Conservation (phyloP, 495 filamentous ascomycete species). For the Trichoderma virens region DNA sequence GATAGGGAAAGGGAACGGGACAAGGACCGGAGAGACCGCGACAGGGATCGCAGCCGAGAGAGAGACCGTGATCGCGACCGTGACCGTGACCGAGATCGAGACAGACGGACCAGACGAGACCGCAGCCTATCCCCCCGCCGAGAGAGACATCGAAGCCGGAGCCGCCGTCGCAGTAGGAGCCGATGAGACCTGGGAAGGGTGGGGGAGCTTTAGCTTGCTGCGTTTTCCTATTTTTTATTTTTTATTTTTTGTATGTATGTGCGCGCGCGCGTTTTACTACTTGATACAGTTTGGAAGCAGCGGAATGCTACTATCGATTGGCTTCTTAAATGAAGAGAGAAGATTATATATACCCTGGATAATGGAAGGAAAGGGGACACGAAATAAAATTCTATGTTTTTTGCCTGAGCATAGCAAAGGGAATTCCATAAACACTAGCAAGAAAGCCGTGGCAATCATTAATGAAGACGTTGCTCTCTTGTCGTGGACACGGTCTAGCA, state of each 20-base stretch:
- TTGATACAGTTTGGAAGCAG: background rate
- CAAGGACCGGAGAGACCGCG: conserved; percentile 14
- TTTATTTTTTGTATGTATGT: background rate
- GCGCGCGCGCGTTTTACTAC: background rate
- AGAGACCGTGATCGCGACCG: conserved; percentile 13
- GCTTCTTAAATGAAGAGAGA: background rate
- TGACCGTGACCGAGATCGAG: conserved; percentile 15
- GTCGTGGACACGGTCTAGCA: background rate
- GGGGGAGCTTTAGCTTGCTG: background rate
- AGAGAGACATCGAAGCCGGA: conserved; percentile 19
- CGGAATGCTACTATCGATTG: background rate
- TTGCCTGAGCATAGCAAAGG: background rate
- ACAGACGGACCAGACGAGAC: conserved; percentile 15
- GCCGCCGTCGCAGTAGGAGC: conserved; percentile 25
- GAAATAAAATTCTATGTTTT: background rate
- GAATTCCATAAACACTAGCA: background rate
- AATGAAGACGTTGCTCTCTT: background rate
- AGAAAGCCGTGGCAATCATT: background rate
- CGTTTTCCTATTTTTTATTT: background rate
- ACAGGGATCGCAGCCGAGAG: conserved; percentile 19
- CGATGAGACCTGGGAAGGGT: background rate
- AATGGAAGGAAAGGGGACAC: background rate
- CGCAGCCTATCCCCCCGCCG: conserved; percentile 7
- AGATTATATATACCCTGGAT: background rate
- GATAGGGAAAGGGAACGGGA: conserved; percentile 14